Base-by-base conservation (phyloP, 495 filamentous ascomycete genomes). In the Lasiosphaeria hispida region DNA sequence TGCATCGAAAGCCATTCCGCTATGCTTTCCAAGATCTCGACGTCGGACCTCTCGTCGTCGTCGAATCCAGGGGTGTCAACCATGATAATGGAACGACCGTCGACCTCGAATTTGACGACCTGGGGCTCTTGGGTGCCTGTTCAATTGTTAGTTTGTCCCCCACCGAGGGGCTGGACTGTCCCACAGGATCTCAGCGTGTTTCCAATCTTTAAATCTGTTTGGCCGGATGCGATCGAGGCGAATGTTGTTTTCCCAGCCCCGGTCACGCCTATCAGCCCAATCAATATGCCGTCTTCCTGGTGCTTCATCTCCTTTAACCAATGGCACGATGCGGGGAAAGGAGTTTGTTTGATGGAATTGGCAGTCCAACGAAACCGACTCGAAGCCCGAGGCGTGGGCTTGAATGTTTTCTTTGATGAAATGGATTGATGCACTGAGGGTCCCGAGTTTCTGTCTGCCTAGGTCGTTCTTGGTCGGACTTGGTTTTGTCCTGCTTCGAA, bases 41-140 rank as follows among this genome's bases (percentile, higher is more conserved):
- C 55, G 30, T 79, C 76, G 1, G 66, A 65, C 13, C 60, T 42
- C 10, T 54, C 48, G 0, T 73, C 75, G 57, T 80, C 78, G 44
- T 74, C 67, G 51, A 80, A 80, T 2, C 78, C 77, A 1, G 78
- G 75, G 1, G 75, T 78, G 60, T 80, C 78, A 18, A 77, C 50
- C 5, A 73, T 54, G 33, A 39, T 57, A 33, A 71, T 65, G 1
- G 9, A 2, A 6, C 35, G 41, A 7, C 33, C 52, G 23, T 55
- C 52, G 38, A 55, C 9, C 13, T 10, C 10, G 40, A 44, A 55
- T 30, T 15, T 45, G 13, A 55, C 41, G n/a, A 10, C 30, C 11
- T 44, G 38, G 10, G 41, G 18, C 4, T 7, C 19, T n/a, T 19
- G 52, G 23, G 52, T 55, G 38, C 50, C 50, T 53, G 37, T 6